Percentiles rank a stretch among this genome's conserved stretches.
Conservation (phyloP, 805 yeast genomes). For the Pichia nanzhaoensis region DNA sequence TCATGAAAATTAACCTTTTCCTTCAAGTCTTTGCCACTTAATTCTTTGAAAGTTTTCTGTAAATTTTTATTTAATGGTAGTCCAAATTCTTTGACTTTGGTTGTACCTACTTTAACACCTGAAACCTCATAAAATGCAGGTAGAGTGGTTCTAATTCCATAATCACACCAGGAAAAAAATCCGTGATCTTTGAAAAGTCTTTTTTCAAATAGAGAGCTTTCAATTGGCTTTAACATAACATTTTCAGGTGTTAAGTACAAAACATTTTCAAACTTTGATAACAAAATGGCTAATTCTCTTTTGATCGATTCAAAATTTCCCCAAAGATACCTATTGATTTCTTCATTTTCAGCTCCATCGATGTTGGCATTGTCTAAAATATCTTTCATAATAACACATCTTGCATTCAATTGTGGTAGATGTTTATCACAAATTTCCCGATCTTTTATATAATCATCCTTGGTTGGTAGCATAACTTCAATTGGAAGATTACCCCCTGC, state of each 20-base stretch:
- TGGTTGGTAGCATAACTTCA: constrained; percentile 39
- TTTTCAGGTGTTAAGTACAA: constrained; percentile 42
- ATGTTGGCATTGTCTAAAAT: constrained; percentile 27
- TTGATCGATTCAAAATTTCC: constrained; percentile 33
- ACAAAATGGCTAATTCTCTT: constrained; percentile 35
- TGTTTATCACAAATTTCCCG: constrained; percentile 41
- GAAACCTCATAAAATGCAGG: constrained; percentile 64
- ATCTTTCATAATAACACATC: constrained; percentile 49
- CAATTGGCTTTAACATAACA: constrained; percentile 36
- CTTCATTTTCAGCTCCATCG: constrained; percentile 26
- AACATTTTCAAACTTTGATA: constrained; percentile 41
- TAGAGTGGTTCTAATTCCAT: constrained; percentile 70
- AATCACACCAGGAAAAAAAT: constrained; percentile 72
- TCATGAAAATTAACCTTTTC: constrained; percentile 21
- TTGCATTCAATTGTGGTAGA: constrained; percentile 45
- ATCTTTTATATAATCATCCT: constrained; percentile 34
- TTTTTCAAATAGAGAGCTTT: constrained; percentile 31
- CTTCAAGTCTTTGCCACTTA: constrained; percentile 25
- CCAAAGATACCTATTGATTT: constrained; percentile 31
- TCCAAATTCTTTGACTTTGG: constrained; percentile 29
- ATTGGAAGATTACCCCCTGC: constrained; percentile 41
- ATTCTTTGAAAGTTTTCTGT: constrained; percentile 2
- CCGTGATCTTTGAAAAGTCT: constrained; percentile 48
- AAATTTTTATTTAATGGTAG: constrained; percentile 19
- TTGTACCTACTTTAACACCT: constrained; percentile 34